Percentiles rank a stretch among this genome's conserved stretches.
phyloP scores from a whole-genome alignment of 345 rosid species.

The Eutrema heterophyllum region DNA sequence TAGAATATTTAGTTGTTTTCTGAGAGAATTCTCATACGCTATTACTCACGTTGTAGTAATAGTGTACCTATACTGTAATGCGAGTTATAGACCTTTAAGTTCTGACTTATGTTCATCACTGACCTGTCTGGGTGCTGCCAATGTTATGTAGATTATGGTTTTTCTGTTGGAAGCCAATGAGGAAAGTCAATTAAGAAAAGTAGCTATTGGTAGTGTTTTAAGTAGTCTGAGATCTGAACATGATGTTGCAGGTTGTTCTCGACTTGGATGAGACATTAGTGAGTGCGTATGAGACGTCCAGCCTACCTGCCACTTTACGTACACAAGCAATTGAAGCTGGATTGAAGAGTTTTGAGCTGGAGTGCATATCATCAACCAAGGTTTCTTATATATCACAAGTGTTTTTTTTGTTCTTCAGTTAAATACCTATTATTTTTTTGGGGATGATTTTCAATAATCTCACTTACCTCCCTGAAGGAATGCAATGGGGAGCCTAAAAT shows the following conservation, averaged over 20 bases:
- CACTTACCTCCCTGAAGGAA: conserved; percentile 50
- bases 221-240: background rate
- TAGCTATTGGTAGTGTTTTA: background rate
- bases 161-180: background rate
- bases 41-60: background rate
- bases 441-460: background rate
- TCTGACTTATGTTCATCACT: background rate
- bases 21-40: background rate
- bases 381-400: conserved; percentile 30
- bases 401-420: too few species aligned
- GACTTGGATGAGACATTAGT: conserved; percentile 81
- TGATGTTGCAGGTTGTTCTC: conserved; percentile 66
- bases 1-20: background rate
- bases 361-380: conserved; percentile 80
- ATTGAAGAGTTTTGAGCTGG: conserved; percentile 79
- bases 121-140: background rate
- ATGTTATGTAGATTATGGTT: background rate
- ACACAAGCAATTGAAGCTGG: conserved; percentile 64
- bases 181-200: background rate
- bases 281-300: conserved; percentile 30
- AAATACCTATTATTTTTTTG: too few species aligned
- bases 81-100: background rate
- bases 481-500: conserved; percentile 59
- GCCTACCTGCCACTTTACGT: conserved; percentile 51
- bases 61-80: background rate